Conservation (phyloP, 2,329 filamentous ascomycete species). For the Eutypella sp. region DNA sequence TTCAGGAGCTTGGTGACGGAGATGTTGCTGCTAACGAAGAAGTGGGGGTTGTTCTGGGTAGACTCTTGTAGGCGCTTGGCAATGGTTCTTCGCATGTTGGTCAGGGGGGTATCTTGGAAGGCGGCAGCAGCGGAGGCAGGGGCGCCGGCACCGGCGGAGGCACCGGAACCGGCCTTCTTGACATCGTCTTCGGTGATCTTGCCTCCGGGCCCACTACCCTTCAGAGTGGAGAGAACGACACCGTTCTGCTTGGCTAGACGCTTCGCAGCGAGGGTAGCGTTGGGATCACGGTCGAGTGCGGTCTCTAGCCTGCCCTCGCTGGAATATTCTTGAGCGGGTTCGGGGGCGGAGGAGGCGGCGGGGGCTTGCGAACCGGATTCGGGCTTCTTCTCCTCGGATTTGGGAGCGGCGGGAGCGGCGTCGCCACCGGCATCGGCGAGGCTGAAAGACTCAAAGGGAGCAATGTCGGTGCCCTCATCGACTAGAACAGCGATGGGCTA, state of each 20-base stretch:
- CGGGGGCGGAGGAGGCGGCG: slow-evolving; percentile 47
- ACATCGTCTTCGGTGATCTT: slow-evolving; percentile 89
- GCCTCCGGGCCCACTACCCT: slow-evolving; percentile 81
- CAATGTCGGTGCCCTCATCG: slow-evolving; percentile 82
- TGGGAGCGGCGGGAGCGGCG: slow-evolving; percentile 56
- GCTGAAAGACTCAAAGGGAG: slow-evolving; percentile 84
- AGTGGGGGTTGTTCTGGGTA: slow-evolving; percentile 91
- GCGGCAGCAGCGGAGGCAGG: slow-evolving; percentile 52
- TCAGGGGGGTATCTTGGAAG: slow-evolving; percentile 80
- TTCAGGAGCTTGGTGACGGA: slow-evolving; percentile 95
- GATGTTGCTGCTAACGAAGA: slow-evolving; percentile 87
- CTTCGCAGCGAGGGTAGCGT: slow-evolving; percentile 68
- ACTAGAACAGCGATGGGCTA: slow-evolving; percentile 95
- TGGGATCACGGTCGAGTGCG: slow-evolving; percentile 75
- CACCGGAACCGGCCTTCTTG: slow-evolving; percentile 72
- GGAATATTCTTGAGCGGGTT: slow-evolving; percentile 60
- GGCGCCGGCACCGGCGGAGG: slow-evolving; percentile 50
- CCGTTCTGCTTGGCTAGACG: slow-evolving; percentile 81
- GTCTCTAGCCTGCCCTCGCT: slow-evolving; percentile 76
- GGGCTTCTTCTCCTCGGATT: slow-evolving; percentile 60
- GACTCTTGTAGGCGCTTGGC: slow-evolving; percentile 87
- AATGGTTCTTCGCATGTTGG: slow-evolving; percentile 97
- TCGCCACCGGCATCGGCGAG: slow-evolving; percentile 88
- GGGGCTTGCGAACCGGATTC: slow-evolving; percentile 57
- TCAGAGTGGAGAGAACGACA: slow-evolving; percentile 69